A percentile compares a stretch with the other conserved stretches of the same genome.
These are phyloP conservation scores for Trematosphaeria pertusa DNA, from an alignment of 2,329 filamentous ascomycete species.

Conservation along the genomic window DNA sequence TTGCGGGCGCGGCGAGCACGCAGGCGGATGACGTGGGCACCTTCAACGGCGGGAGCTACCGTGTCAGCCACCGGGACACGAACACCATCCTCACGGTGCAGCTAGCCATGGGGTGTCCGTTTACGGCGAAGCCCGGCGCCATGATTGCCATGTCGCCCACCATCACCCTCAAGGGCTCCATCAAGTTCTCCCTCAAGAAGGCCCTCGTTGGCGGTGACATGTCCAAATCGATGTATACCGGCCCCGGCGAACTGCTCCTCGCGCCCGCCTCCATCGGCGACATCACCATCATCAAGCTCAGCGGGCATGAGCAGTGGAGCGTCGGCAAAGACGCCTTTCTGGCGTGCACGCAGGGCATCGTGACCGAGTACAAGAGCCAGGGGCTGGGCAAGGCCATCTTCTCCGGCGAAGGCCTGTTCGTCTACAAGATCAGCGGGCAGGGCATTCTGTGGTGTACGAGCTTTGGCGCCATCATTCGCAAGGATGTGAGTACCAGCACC, in stretches of 20 bases:
- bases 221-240: slow-evolving; percentile 79
- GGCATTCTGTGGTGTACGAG: slow-evolving; percentile 90
- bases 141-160: slow-evolving; percentile 97
- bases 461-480: slow-evolving; percentile 93
- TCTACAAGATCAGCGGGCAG: slow-evolving; percentile 82
- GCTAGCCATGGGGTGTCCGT: slow-evolving; percentile 84
- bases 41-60: slow-evolving; percentile 94
- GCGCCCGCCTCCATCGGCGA: slow-evolving; percentile 84
- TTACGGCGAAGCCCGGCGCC: slow-evolving; percentile 79
- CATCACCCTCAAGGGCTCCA: slow-evolving; percentile 78
- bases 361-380: slow-evolving; percentile 88
- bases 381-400: slow-evolving; percentile 90
- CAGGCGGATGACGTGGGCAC: slow-evolving; percentile 87
- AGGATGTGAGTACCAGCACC: slow-evolving; percentile 89
- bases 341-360: slow-evolving; percentile 82
- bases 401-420: slow-evolving; percentile 88
- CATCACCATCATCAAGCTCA: slow-evolving; percentile 78
- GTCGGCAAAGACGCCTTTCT: slow-evolving; percentile 88
- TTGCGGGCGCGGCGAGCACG: slow-evolving; percentile 66
- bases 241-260: slow-evolving; percentile 87
- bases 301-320: slow-evolving; percentile 77
- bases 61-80: slow-evolving; percentile 88
- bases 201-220: slow-evolving; percentile 84
- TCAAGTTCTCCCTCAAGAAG: slow-evolving; percentile 93
- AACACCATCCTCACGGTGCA: slow-evolving; percentile 92